Conservation (phyloP, 805 yeast genomes). For the Sugiyamaella mastotermitis region DNA sequence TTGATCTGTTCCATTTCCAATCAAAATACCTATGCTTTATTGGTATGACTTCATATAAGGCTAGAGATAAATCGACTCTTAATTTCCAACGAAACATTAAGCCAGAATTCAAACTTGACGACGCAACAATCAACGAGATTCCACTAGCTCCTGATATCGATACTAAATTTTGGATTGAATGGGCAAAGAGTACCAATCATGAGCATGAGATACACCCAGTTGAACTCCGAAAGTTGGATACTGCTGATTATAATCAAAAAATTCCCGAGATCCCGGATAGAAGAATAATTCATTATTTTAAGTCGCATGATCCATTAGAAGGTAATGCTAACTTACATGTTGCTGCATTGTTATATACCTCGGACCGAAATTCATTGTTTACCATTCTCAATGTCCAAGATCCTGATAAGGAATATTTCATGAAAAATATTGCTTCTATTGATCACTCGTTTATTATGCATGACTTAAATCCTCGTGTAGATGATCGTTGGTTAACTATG, state of each 20-base stretch:
- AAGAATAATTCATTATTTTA: slow-evolving; percentile 25
- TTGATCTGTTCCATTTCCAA: slow-evolving; percentile 17
- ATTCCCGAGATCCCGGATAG: slow-evolving; percentile 15
- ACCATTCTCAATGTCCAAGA: slow-evolving; percentile 26
- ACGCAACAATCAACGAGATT: slow-evolving; percentile 11
- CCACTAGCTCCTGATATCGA: slow-evolving; percentile 27
- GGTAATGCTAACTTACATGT: slow-evolving; percentile 23
- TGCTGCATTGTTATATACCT: slow-evolving; percentile 28
- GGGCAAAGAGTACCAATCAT: slow-evolving; percentile 13
- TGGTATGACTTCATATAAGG: slow-evolving; percentile 17
- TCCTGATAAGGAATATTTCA: slow-evolving; percentile 5
- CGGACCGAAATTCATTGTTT: slow-evolving; percentile 30
- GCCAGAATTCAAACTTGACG: slow-evolving; percentile 12
- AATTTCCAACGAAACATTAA: slow-evolving; percentile 15
- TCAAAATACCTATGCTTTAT: slow-evolving; percentile 16
- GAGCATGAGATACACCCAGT: slow-evolving; percentile 24
- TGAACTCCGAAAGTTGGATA: slow-evolving; percentile 26
- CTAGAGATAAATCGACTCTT: slow-evolving; percentile 11
- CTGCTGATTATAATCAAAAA: slow-evolving; percentile 17
- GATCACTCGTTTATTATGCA: slow-evolving; percentile 28
- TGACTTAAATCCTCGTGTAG: slow-evolving; percentile 20
- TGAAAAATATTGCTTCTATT: slow-evolving; percentile 25
- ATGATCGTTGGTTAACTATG: slow-evolving; percentile 24
- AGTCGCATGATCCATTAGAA: slow-evolving; percentile 18
- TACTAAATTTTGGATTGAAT: slow-evolving; percentile 18